These are phyloP conservation scores for Astraeus odoratus DNA, from an alignment of 768 basidiomycete genomes.

Conservation along the genomic window DNA sequence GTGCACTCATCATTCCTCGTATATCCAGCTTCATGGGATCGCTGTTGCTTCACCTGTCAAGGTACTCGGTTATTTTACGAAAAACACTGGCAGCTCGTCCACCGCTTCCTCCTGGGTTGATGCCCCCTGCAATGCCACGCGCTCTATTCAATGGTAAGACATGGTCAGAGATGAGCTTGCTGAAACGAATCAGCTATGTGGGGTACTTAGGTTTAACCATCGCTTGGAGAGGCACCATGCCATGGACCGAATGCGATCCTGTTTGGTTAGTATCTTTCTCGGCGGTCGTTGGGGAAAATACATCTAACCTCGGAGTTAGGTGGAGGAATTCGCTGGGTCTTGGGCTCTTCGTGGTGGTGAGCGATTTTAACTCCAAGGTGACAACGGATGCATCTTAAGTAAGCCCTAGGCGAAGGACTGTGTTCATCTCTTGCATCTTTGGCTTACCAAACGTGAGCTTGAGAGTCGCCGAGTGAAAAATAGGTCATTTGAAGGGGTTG, in stretches of 20 bases:
- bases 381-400: not conserved
- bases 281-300: not conserved
- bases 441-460: conserved; percentile 64
- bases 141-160: conserved; percentile 14
- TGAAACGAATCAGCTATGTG: conserved; percentile 21
- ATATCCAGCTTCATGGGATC: conserved; percentile 62
- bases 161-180: conserved; percentile 10
- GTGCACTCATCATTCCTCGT: conserved; percentile 61
- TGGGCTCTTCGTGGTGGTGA: conserved; percentile 59
- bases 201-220: conserved; percentile 37
- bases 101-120: conserved; percentile 12
- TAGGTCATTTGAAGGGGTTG: conserved; percentile 68
- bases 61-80: conserved; percentile 21
- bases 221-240: conserved; percentile 48
- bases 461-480: conserved; percentile 63
- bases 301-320: conserved; percentile 20
- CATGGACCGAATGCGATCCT: conserved; percentile 65
- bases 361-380: conserved; percentile 10
- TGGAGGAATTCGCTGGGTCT: conserved; percentile 68
- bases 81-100: conserved; percentile 18
- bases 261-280: conserved; percentile 45
- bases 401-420: conserved; percentile 55
- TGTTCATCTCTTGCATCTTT: conserved; percentile 58
- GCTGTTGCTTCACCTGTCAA: conserved; percentile 49
- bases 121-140: conserved; percentile 9